Evolutionary conservation across 192 early-diverging fungal genomes (phyloP), one percentile per base, ranked within the genome.

Genomic region (Backusella circina): DNA sequence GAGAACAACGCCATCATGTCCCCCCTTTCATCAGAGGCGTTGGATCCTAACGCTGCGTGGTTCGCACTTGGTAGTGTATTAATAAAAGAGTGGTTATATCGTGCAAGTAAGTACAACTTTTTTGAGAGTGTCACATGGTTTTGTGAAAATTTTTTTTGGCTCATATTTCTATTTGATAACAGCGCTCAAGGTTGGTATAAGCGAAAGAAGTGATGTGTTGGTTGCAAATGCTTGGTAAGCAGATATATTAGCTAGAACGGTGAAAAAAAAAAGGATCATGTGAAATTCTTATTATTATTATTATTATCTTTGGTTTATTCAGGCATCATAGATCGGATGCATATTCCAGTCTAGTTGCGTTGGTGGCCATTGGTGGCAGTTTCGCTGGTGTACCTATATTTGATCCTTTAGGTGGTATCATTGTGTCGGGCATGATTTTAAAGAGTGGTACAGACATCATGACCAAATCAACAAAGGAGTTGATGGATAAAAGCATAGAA

Each of bases 251-350:
- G 37, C 10, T 33, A 67, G 26, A 10, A 5, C 2, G n/a, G n/a
- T n/a, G n/a, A n/a, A n/a, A n/a, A n/a, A n/a, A 36, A 18, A 18
- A 73, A 15, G 41, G 31, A 36, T 23, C 8, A 57, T 33, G 32
- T 7, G 5, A 2, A 36, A 54, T 13, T 57, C 4, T 44, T 28
- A 37, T 38, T n/a, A n/a, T n/a, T n/a, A n/a, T n/a, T n/a, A n/a
- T 15, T 32, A 12, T 21, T 37, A 32, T 8, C 33, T 68, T 30
- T 54, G n/a, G n/a, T 41, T 26, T 61, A 36, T 65, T 38, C 21
- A 84, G 82, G 91, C 94, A 95, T 67, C 94, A 95, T 75, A 90
- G 94, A 41, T 88, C 88, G 67, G 94, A 95, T 79, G 90, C 91
- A 10, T 79, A 84, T 80, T 88, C 90, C 21, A 91, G 90, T 57